Conservation (phyloP, 2,329 filamentous ascomycete genomes). For the Paraconiothyrium brasiliense region DNA sequence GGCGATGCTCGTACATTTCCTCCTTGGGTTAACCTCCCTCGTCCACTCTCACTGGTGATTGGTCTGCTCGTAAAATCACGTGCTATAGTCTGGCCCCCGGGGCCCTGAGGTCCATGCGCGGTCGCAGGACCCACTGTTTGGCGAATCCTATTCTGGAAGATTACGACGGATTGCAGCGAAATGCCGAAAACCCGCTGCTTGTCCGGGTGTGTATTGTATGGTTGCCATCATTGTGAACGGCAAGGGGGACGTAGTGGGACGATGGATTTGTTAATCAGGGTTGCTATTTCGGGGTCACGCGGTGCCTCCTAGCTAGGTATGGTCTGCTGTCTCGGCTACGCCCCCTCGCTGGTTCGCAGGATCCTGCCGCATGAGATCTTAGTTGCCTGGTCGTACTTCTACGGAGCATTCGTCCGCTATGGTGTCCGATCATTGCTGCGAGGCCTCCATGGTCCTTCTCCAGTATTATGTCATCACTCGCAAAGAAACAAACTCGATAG, state of each 20-base stretch:
- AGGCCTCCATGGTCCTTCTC: background rate
- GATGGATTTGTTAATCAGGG: background rate
- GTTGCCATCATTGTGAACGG: background rate
- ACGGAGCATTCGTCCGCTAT: background rate
- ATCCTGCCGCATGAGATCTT: background rate
- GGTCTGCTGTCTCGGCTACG: background rate
- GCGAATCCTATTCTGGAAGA: background rate
- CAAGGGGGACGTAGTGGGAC: background rate
- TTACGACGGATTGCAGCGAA: background rate
- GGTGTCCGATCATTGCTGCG: background rate
- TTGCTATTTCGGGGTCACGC: background rate
- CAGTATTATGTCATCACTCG: too few species aligned
- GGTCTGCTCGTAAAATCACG: slow-evolving; percentile 13
- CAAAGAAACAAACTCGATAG: too few species aligned
- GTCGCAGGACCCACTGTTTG: background rate
- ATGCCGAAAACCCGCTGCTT: background rate
- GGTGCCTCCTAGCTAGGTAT: background rate
- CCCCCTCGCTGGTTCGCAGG: background rate
- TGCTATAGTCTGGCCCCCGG: background rate
- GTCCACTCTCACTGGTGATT: background rate
- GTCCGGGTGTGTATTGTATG: background rate
- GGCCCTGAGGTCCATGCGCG: background rate
- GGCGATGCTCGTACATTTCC: slow-evolving; percentile 10
- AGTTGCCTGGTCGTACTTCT: background rate
- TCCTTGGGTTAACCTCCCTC: background rate